phyloP scores from a whole-genome alignment of 192 early-diverging fungal species.

The Pilaira anomala region DNA sequence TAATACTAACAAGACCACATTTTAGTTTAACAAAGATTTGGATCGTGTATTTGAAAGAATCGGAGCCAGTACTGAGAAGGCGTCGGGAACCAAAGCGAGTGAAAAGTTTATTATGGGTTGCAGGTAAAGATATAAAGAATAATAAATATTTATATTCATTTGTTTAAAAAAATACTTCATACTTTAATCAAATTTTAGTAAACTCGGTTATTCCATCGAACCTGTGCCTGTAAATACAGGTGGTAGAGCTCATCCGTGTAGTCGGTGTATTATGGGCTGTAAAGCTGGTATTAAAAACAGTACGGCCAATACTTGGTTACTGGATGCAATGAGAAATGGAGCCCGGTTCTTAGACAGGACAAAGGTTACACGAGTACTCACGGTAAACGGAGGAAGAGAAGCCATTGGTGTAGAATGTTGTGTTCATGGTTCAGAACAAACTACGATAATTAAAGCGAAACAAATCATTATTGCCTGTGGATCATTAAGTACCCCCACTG shows the following conservation, averaged over 20 bases:
- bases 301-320: slow-evolving; percentile 62
- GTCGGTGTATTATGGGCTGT: slow-evolving; percentile 67
- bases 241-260: slow-evolving; percentile 50
- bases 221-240: slow-evolving; percentile 69
- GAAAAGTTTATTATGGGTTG: slow-evolving; percentile 62
- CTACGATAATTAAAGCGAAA: slow-evolving; percentile 43
- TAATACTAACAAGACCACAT: background rate
- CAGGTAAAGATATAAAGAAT: slow-evolving; percentile 32
- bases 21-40: slow-evolving; percentile 43
- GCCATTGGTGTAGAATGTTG: slow-evolving; percentile 54
- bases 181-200: slow-evolving; percentile 15
- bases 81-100: slow-evolving; percentile 62
- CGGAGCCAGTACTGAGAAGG: slow-evolving; percentile 47
- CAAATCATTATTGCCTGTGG: slow-evolving; percentile 62
- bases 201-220: slow-evolving; percentile 55
- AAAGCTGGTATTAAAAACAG: slow-evolving; percentile 67
- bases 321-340: slow-evolving; percentile 61
- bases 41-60: slow-evolving; percentile 54
- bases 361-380: slow-evolving; percentile 55
- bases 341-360: slow-evolving; percentile 59
- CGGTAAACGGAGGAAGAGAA: slow-evolving; percentile 40
- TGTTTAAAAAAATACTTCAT: background rate
- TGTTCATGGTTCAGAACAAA: slow-evolving; percentile 26
- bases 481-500: slow-evolving; percentile 61
- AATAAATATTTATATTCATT: background rate